These are phyloP conservation scores for Candida tallmaniae DNA, from an alignment of 805 yeast genomes.

Conservation along the genomic window DNA sequence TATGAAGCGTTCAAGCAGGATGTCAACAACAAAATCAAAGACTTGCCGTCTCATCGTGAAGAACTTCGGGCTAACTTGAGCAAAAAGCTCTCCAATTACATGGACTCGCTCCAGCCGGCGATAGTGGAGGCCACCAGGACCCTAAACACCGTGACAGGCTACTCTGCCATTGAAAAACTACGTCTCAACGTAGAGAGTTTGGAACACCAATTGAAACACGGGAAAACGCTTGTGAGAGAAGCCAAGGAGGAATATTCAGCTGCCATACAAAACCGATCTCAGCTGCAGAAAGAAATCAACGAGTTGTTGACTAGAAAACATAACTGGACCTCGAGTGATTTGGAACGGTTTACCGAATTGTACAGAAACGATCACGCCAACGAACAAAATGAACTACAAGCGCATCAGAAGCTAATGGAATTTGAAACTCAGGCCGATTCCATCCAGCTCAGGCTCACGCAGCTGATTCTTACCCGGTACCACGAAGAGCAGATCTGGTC, in stretches of 20 bases:
- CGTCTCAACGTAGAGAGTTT: conserved; percentile 53
- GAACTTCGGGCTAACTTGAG: conserved; percentile 30
- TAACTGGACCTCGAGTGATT: conserved; percentile 72
- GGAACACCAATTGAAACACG: conserved; percentile 48
- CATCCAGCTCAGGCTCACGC: conserved; percentile 61
- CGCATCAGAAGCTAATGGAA: conserved; percentile 44
- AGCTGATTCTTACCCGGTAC: conserved; percentile 79
- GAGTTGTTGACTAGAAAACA: conserved; percentile 82
- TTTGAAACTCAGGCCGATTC: conserved; percentile 66
- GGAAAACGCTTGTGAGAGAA: conserved; percentile 44
- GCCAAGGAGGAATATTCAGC: conserved; percentile 51
- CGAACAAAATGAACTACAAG: conserved; percentile 52
- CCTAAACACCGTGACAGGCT: conserved; percentile 89
- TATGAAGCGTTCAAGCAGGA: neutral
- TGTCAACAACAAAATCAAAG: conserved; percentile 14
- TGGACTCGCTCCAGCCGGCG: conserved; percentile 54
- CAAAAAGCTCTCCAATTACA: conserved; percentile 42
- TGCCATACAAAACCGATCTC: conserved; percentile 60
- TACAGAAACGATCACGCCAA: conserved; percentile 78
- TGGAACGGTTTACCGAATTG: conserved; percentile 77
- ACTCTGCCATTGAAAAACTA: conserved; percentile 70
- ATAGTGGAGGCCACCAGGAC: conserved; percentile 59
- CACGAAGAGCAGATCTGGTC: conserved; percentile 99
- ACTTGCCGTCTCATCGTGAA: conserved; percentile 44
- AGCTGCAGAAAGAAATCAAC: conserved; percentile 79